phyloP scores from a whole-genome alignment of 73 alveolate genomes.

The Stentor roeselii region DNA sequence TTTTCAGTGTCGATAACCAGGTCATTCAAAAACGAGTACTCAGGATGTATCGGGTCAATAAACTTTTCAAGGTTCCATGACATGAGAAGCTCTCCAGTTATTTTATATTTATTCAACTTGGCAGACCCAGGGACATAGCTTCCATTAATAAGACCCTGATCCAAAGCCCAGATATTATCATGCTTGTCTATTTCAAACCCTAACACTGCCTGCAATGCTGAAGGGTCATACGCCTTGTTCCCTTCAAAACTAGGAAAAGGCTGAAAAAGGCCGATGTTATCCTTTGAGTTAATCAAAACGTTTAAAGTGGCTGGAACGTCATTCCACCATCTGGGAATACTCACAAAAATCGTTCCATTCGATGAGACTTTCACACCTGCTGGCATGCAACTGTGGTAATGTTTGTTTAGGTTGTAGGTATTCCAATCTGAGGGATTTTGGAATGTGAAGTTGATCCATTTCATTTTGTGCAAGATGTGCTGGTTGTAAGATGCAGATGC shows the following conservation, averaged over 20 bases:
- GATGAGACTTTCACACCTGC: not conserved
- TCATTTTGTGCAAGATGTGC: too few relatives aligned
- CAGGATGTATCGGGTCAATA: conserved; percentile 35
- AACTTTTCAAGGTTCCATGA: conserved; percentile 33
- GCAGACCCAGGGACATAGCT: conserved; percentile 13
- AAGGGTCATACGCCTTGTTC: conserved; percentile 21
- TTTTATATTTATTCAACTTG: conserved; percentile 16
- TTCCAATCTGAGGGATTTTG: not conserved
- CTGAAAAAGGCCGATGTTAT: conserved; percentile 28
- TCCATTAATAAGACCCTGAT: conserved; percentile 49
- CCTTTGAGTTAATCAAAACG: not conserved
- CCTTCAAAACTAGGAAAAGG: conserved; percentile 64
- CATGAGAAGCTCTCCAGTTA: not conserved
- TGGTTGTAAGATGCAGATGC: too few relatives aligned
- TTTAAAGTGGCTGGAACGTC: not conserved
- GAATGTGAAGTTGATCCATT: not conserved
- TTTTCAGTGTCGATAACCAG: conserved; percentile 46
- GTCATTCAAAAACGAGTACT: conserved; percentile 57
- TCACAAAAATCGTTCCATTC: not conserved
- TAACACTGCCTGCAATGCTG: conserved; percentile 43
- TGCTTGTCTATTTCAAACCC: conserved; percentile 60
- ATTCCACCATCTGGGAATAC: not conserved
- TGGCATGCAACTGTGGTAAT: not conserved
- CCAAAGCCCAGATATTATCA: conserved; percentile 53
- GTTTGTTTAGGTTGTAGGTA: too few relatives aligned